These are phyloP conservation scores for Micractinium sp. DNA, from an alignment of 139 green algal species.

Conservation along the genomic window DNA sequence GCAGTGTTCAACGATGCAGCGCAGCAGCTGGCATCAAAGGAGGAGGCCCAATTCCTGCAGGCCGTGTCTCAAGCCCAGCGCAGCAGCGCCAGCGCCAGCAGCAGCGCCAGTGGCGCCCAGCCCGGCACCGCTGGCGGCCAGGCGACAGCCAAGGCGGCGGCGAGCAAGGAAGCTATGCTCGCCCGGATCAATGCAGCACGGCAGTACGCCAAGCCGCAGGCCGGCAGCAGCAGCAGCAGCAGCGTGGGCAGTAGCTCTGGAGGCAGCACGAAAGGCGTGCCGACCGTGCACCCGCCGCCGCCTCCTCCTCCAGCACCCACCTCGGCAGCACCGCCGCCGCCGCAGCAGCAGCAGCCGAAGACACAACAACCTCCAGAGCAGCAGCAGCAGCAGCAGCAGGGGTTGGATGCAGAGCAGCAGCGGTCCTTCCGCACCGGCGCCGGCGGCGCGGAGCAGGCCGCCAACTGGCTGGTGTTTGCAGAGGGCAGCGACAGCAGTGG, in stretches of 20 bases:
- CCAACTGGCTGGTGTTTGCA: slow-evolving; percentile 46
- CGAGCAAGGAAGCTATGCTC: neutral
- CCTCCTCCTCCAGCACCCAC: no score
- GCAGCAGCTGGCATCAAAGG: neutral
- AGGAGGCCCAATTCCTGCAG: neutral
- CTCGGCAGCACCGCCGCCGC: neutral
- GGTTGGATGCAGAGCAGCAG: slow-evolving; percentile 22
- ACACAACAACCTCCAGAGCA: neutral
- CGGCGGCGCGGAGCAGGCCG: slow-evolving; percentile 52
- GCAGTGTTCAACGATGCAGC: neutral
- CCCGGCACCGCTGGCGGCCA: neutral
- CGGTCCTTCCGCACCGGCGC: slow-evolving; percentile 16
- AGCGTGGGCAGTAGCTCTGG: neutral
- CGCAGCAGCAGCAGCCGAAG: neutral
- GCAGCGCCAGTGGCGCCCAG: neutral
- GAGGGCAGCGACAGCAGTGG: slow-evolving; percentile 1
- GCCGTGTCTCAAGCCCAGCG: neutral
- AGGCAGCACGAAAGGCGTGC: neutral
- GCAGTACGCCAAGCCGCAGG: slow-evolving; percentile 7
- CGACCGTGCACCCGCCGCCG: no score
- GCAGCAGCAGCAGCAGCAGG: neutral
- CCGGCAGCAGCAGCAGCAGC: neutral
- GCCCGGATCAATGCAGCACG: slow-evolving; percentile 21
- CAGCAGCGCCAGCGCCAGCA: neutral
- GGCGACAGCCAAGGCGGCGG: neutral